Base-by-base conservation (phyloP, 2,329 filamentous ascomycete genomes). In the Trichoderma asperellum region DNA sequence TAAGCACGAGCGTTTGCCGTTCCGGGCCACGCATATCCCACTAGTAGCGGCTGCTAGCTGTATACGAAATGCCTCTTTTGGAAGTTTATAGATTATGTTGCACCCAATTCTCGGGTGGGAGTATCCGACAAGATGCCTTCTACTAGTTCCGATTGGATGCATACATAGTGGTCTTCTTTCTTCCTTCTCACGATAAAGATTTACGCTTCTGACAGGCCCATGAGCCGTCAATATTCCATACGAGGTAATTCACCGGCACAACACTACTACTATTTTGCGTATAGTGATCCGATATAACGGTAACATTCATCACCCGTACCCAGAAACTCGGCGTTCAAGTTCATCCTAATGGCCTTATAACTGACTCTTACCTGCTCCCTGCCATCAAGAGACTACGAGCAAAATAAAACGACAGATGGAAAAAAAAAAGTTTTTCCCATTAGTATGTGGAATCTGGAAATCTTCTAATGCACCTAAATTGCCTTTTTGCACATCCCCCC, bases 21-120 rank as follows among this genome's bases (percentile, higher is more conserved):
- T 49, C 43, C 35, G 14, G 59, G 59, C n/a, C 21, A 24, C 49
- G 14, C n/a, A 34, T 16, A 16, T 37, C 32, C 27, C 29, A 18
- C 24, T 24, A 24, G 24, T 7, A n/a, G 47, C 47, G 18, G 47
- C 27, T 21, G 47, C 37, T 24, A 14, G 53, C 53, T 43, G 5
- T 66, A 43, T 40, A 66, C 63, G 63, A 66, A 35, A 57, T 66
- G 14, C 63, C 53, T 18, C 37, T 66, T 66, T 49, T 5, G 63
- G 63, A 32, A 49, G 34, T 32, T 43, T 57, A 6, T 24, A 56
- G 35, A 57, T 65, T 56, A 35, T 18, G 63, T 27, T 49, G 24
- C 63, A 47, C 53, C 63, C 37, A 58, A 32, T 5, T 32, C 10
- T 32, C 63, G 53, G 53, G 63, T 49, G 52, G 35, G 7, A 34